These are phyloP conservation scores for Pseudovirgaria hyperparasitica DNA, from an alignment of 2,329 filamentous ascomycete species.

Conservation along the genomic window DNA sequence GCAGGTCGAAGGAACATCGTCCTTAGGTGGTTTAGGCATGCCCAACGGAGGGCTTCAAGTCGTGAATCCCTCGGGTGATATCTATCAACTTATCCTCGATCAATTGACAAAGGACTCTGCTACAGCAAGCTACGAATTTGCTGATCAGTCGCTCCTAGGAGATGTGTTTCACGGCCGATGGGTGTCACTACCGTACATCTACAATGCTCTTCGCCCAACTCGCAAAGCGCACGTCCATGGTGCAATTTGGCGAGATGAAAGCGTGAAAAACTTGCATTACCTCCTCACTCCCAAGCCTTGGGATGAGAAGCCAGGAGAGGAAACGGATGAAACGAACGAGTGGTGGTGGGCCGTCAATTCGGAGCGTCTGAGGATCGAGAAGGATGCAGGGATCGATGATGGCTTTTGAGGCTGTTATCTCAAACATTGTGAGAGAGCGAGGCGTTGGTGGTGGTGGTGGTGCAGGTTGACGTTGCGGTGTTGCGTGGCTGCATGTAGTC, in stretches of 20 bases:
- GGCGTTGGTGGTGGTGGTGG: not conserved
- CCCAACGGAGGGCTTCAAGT: conserved; percentile 50
- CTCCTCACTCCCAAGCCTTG: conserved; percentile 51
- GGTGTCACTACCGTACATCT: conserved; percentile 47
- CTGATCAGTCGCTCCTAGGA: conserved; percentile 45
- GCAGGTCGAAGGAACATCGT: conserved; percentile 37
- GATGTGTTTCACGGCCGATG: conserved; percentile 45
- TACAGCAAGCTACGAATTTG: conserved; percentile 43
- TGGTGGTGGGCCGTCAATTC: conserved; percentile 47
- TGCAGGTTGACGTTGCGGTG: conserved; percentile 1
- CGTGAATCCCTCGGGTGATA: conserved; percentile 41
- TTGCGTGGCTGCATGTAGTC: no score
- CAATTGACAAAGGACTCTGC: conserved; percentile 32
- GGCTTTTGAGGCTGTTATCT: conserved; percentile 31
- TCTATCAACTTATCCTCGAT: conserved; percentile 39
- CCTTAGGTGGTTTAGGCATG: conserved; percentile 41
- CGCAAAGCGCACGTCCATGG: conserved; percentile 43
- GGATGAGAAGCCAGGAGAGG: conserved; percentile 38
- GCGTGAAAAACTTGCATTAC: conserved; percentile 52
- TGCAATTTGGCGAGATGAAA: conserved; percentile 46
- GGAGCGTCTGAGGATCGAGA: conserved; percentile 37
- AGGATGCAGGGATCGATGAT: conserved; percentile 34
- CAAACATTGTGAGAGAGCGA: no score
- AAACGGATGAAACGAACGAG: conserved; percentile 35
- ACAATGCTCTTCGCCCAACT: conserved; percentile 50